Base-by-base conservation (phyloP, 2,329 filamentous ascomycete species). In the Penicillium hordei region DNA sequence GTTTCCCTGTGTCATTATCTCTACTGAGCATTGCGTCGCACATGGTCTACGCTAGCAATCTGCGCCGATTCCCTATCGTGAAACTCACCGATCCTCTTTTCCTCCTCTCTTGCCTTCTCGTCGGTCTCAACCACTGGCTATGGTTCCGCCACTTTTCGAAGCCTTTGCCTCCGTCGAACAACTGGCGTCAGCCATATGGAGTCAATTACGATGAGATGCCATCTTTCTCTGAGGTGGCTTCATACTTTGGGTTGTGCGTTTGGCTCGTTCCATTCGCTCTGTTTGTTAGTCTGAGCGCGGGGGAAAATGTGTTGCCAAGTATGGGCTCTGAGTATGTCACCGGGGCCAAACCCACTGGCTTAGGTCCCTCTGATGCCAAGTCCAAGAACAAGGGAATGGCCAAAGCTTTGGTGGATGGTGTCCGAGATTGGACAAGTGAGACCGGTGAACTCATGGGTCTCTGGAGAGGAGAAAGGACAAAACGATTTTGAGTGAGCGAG, bases 101-200 rank as follows among this genome's bases (percentile, higher is more conserved):
- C 73, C 70, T 97, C 19, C 70, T 86, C 0, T 96, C 92, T 0
- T 97, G 93, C 69, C 87, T 86, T 3, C 83, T 97, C 34, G 94
- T 99, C 12, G 81, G 96, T 2, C 68, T 89, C 36, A 96, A 99
- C 75, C 94, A 99, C 75, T 97, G 91, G 77, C 81, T 96, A 50
- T 99, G 94, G 93, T 97, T 99, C 81, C 86, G 85, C 56, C 88
- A 97, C 77, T 99, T 99, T 76, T 93, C 89, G 71, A 85, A 90
- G 63, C 79, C 78, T 4, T 70, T 78, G 12, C 81, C 57, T 78
- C 81, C 55, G 15, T 64, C 65, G 34, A 68, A 63, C 40, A 71
- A 68, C 55, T 75, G 72, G 73, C 69, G 73, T 33, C 68, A 74
- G 48, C 70, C 73, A 5, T 76, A 76, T 59, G 67, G 75, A 42